Conservation (phyloP, 2,329 filamentous ascomycete species). For the Ophiostoma australiae region DNA sequence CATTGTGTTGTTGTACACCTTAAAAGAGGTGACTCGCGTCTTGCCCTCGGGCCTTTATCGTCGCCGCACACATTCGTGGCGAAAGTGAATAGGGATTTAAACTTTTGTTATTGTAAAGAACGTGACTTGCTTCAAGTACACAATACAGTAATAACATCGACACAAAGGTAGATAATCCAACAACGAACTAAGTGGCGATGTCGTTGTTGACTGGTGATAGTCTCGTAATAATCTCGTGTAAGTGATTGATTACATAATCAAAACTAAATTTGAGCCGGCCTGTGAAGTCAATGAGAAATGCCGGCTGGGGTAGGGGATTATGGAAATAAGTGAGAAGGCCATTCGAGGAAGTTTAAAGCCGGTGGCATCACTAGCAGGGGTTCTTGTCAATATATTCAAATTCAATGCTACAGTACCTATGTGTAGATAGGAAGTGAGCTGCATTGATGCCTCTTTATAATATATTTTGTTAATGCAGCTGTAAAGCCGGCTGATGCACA, state of each 20-base stretch:
- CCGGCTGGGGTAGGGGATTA: neutral
- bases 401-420: neutral
- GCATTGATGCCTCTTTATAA: neutral
- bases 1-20: neutral
- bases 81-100: too few species aligned
- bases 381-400: neutral
- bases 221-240: neutral
- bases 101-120: too few species aligned
- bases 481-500: neutral
- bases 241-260: neutral
- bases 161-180: too few species aligned
- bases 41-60: too few species aligned
- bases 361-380: neutral
- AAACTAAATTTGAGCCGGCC: neutral
- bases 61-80: too few species aligned
- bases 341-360: neutral
- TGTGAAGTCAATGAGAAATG: neutral
- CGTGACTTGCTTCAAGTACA: too few species aligned
- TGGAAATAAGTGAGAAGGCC: neutral
- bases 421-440: slow-evolving; percentile 1
- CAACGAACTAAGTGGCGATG: too few species aligned
- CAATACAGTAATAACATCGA: too few species aligned
- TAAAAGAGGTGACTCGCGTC: neutral
- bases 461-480: neutral
- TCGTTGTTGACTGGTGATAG: too few species aligned